phyloP scores from a whole-genome alignment of 345 rosid species.

The Combretum micranthum region DNA sequence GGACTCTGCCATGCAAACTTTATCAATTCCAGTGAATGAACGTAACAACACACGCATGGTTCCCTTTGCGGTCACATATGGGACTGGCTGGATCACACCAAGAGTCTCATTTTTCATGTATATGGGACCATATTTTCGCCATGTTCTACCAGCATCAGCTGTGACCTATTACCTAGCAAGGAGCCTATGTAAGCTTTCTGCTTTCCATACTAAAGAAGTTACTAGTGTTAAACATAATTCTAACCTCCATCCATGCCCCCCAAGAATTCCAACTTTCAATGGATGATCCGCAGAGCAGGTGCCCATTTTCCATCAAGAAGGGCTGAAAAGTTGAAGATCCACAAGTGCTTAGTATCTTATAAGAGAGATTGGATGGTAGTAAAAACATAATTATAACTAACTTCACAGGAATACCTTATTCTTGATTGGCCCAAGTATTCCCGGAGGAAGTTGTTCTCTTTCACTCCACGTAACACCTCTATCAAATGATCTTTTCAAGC shows the following conservation, averaged over 20 bases:
- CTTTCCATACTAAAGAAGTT: constrained; percentile 8
- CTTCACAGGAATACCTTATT: constrained; percentile 49
- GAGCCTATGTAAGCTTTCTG: background rate
- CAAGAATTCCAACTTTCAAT: constrained; percentile 95
- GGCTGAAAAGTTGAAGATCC: constrained; percentile 40
- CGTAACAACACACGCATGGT: constrained; percentile 56
- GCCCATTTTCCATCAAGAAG: constrained; percentile 58
- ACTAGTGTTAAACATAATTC: constrained; percentile 7
- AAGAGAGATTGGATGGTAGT: background rate
- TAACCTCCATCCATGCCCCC: constrained; percentile 95
- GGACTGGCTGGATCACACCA: constrained; percentile 94
- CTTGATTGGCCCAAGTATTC: constrained; percentile 79
- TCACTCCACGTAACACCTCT: constrained; percentile 66
- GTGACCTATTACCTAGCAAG: constrained; percentile 45
- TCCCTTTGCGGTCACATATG: constrained; percentile 54
- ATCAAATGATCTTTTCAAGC: constrained; percentile 83
- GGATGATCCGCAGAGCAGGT: constrained; percentile 82
- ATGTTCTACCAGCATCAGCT: constrained; percentile 61
- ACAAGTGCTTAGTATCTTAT: background rate
- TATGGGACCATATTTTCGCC: constrained; percentile 83
- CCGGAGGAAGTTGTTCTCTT: constrained; percentile 90
- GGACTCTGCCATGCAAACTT: constrained; percentile 76
- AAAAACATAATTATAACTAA: background rate
- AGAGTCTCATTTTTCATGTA: constrained; percentile 54
- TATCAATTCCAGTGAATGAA: constrained; percentile 52